These are phyloP conservation scores for Nematodospora valgi DNA, from an alignment of 805 yeast genomes.

Conservation along the genomic window DNA sequence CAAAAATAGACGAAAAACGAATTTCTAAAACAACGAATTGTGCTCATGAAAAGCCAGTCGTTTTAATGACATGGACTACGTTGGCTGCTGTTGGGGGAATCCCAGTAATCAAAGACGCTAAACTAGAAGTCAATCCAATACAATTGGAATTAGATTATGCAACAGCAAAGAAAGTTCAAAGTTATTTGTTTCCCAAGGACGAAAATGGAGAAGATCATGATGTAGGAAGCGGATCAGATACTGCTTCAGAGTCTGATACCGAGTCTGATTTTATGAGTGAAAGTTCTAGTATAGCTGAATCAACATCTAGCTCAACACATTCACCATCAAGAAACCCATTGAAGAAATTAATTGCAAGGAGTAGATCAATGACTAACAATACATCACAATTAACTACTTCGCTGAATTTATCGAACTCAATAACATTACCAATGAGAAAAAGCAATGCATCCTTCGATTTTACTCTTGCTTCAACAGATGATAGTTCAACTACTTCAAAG, in stretches of 20 bases:
- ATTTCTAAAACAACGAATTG: conserved; percentile 13
- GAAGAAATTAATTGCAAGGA: conserved; percentile 9
- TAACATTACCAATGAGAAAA: background rate
- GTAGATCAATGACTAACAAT: conserved; percentile 1
- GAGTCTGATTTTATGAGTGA: conserved; percentile 4
- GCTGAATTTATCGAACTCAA: conserved; percentile 1
- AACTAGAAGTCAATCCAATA: conserved; percentile 60
- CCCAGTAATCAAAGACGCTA: conserved; percentile 66
- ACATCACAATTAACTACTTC: no score
- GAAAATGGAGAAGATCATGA: conserved; percentile 8
- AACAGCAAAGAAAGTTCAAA: conserved; percentile 59
- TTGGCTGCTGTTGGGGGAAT: conserved; percentile 88
- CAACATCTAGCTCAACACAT: background rate
- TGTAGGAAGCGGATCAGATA: background rate
- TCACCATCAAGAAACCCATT: conserved; percentile 9
- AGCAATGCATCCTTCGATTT: conserved; percentile 3
- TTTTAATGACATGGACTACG: conserved; percentile 63
- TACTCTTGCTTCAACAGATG: conserved; percentile 3
- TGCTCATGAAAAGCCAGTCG: conserved; percentile 19
- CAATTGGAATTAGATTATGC: conserved; percentile 69
- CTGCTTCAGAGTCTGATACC: conserved; percentile 3
- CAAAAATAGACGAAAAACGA: conserved; percentile 24
- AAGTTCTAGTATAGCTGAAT: conserved; percentile 1
- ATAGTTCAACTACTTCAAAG: conserved; percentile 3
- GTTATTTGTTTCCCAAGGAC: conserved; percentile 67